Conservation (phyloP, 2,329 filamentous ascomycete species). For the Aspergillus quadrilineatus region DNA sequence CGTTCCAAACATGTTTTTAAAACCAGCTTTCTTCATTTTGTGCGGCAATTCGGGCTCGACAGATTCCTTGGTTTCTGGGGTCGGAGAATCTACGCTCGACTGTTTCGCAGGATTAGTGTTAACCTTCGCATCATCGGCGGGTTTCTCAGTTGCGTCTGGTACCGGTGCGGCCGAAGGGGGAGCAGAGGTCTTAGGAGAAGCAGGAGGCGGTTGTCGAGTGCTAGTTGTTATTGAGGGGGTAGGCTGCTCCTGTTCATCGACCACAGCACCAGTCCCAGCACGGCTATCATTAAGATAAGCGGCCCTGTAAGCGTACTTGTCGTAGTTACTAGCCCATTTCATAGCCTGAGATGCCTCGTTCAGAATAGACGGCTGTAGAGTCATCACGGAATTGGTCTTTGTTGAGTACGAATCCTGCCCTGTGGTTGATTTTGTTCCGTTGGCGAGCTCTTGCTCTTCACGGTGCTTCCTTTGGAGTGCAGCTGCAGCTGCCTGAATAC, state of each 20-base stretch:
- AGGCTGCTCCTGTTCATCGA: conserved; percentile 42
- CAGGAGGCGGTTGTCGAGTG: conserved; percentile 31
- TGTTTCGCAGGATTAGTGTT: conserved; percentile 23
- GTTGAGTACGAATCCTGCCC: conserved; percentile 51
- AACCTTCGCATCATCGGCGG: conserved; percentile 16
- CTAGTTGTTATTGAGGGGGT: conserved; percentile 27
- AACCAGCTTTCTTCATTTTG: conserved; percentile 47
- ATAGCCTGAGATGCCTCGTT: conserved; percentile 88
- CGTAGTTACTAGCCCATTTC: conserved; percentile 96
- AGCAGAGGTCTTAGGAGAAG: conserved; percentile 33
- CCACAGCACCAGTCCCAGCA: conserved; percentile 65
- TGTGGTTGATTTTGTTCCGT: conserved; percentile 56
- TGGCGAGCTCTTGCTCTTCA: conserved; percentile 52
- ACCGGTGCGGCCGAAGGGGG: conserved; percentile 11
- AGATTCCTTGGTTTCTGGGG: conserved; percentile 36
- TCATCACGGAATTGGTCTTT: conserved; percentile 89
- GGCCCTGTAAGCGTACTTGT: conserved; percentile 80
- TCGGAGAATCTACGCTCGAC: conserved; percentile 29
- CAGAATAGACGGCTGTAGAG: conserved; percentile 78
- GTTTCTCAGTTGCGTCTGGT: conserved; percentile 22
- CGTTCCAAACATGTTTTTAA: conserved; percentile 46
- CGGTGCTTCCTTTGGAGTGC: conserved; percentile 72
- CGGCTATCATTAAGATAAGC: conserved; percentile 76
- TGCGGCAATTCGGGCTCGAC: conserved; percentile 36
- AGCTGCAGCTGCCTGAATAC: conserved; percentile 86